Conservation (phyloP, 768 basidiomycete genomes). For the Tulasnella sp. region DNA sequence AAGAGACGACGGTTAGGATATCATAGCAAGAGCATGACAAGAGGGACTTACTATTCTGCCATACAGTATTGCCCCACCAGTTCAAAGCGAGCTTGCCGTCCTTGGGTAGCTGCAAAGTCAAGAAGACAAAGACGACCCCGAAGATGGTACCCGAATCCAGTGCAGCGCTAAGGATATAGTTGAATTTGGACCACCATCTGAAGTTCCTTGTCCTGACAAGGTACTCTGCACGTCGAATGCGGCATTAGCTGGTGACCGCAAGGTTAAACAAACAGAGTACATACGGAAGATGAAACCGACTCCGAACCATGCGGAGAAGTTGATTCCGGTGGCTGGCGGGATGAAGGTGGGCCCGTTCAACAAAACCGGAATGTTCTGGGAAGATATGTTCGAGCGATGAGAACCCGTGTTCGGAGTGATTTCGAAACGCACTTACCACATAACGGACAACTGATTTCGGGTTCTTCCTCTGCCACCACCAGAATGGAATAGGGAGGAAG, state of each 20-base stretch:
- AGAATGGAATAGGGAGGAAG: conserved; percentile 50
- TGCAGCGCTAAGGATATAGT: conserved; percentile 52
- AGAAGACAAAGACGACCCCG: conserved; percentile 49
- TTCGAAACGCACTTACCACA: conserved; percentile 37
- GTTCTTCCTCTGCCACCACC: conserved; percentile 44
- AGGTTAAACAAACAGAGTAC: conserved; percentile 34
- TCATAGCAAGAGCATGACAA: background rate
- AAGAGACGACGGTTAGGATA: background rate
- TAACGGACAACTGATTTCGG: conserved; percentile 45
- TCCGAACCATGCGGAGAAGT: conserved; percentile 51
- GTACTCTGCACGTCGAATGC: conserved; percentile 45
- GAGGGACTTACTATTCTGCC: conserved; percentile 29
- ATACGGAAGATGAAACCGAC: conserved; percentile 53
- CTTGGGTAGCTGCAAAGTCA: conserved; percentile 48
- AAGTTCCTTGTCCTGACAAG: conserved; percentile 48
- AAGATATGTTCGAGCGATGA: background rate
- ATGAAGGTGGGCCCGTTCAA: conserved; percentile 49
- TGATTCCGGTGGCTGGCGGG: conserved; percentile 54
- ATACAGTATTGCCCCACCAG: conserved; percentile 49
- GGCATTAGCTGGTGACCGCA: background rate
- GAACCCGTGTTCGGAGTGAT: background rate
- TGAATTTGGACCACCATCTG: conserved; percentile 59
- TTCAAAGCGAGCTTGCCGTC: conserved; percentile 42
- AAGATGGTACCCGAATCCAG: conserved; percentile 50
- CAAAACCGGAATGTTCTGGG: conserved; percentile 47